Percentiles rank a stretch among this genome's conserved stretches.
Evolutionary conservation across 164 flowering plant species (phyloP).

Genomic region (Platanus orientalis): DNA sequence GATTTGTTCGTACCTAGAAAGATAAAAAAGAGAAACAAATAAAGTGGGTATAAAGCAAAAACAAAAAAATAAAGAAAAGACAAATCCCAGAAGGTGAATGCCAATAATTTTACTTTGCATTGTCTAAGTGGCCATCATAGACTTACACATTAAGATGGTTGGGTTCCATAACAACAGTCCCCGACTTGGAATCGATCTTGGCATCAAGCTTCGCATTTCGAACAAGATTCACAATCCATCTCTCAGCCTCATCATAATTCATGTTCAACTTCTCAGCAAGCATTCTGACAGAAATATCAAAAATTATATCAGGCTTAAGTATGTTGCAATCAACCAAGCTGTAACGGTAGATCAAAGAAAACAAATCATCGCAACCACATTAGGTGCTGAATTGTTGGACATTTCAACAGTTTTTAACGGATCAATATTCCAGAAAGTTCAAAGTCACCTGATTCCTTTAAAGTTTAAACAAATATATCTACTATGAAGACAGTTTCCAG

Average conservation of each 20-base stretch:
- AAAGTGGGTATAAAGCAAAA: neutral
- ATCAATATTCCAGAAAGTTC: too few relatives aligned
- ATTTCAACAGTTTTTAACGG: too few relatives aligned
- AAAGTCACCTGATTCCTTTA: too few relatives aligned
- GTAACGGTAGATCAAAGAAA: too few relatives aligned
- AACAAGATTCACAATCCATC: slow-evolving; percentile 96
- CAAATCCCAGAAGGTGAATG: neutral
- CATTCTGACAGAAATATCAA: slow-evolving; percentile 39
- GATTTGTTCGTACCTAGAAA: slow-evolving; percentile 80
- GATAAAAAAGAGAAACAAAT: neutral
- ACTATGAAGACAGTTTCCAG: too few relatives aligned
- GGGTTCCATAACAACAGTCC: slow-evolving; percentile 89
- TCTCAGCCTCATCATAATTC: slow-evolving; percentile 90
- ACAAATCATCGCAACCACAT: too few relatives aligned
- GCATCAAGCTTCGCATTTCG: slow-evolving; percentile 91
- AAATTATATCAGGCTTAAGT: neutral
- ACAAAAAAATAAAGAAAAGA: neutral
- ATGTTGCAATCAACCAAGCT: too few relatives aligned
- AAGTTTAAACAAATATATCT: too few relatives aligned
- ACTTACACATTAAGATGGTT: slow-evolving; percentile 84
- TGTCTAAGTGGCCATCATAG: neutral
- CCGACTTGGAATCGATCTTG: slow-evolving; percentile 75
- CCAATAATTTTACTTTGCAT: neutral
- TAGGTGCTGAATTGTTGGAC: too few relatives aligned
- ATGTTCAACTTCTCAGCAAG: slow-evolving; percentile 91